phyloP scores from a whole-genome alignment of 139 green algal species.

The Diplosphaera chodatii region DNA sequence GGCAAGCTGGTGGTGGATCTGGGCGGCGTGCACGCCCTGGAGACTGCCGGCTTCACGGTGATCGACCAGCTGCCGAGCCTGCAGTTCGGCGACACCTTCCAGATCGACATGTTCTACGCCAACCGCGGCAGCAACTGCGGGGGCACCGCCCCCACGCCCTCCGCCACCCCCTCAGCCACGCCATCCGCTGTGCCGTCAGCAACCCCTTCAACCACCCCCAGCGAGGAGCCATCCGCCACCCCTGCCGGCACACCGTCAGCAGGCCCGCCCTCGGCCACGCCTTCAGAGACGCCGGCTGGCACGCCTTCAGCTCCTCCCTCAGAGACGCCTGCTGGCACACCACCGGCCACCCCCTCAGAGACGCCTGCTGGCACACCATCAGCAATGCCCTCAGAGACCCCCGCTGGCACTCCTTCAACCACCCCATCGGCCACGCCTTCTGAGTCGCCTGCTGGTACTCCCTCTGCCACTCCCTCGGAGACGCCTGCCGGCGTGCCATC shows the following conservation, averaged over 20 bases:
- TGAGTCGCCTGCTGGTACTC: too few species aligned
- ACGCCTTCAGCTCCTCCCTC: neutral
- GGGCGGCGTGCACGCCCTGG: neutral
- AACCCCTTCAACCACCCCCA: neutral
- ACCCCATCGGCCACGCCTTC: neutral
- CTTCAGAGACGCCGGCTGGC: too few species aligned
- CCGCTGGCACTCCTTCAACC: neutral
- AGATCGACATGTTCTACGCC: neutral
- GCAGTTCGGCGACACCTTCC: neutral
- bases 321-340: too few species aligned
- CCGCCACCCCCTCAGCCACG: neutral
- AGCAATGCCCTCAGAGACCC: neutral
- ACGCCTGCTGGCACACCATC: neutral
- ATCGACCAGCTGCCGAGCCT: neutral
- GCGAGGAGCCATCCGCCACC: neutral
- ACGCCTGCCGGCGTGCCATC: neutral
- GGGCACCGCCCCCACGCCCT: neutral
- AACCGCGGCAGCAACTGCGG: neutral
- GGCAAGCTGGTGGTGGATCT: neutral
- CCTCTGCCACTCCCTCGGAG: neutral
- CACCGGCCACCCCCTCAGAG: neutral
- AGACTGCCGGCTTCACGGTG: neutral
- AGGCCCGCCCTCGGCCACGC: neutral
- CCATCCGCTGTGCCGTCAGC: neutral
- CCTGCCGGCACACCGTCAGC: neutral